These are phyloP conservation scores for Solidago caesia DNA, from an alignment of 129 eudicot species.

Conservation along the genomic window DNA sequence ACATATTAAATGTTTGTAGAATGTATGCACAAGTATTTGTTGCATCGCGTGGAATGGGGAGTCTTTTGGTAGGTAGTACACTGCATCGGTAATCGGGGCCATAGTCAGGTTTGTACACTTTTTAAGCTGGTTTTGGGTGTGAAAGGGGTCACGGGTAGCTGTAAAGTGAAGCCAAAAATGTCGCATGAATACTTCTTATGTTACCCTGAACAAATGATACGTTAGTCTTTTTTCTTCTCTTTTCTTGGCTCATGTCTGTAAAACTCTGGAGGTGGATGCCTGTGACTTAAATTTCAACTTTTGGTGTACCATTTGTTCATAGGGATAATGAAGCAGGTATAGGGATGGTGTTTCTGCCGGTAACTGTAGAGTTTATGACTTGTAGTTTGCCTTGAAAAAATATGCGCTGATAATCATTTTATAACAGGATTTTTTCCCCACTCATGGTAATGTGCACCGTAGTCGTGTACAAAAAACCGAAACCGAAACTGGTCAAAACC, in stretches of 20 bases:
- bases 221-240: not conserved
- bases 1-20: not conserved
- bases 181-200: not conserved
- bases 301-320: conserved; percentile 9
- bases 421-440: not conserved
- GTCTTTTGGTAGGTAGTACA: conserved; percentile 26
- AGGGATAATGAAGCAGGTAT: conserved; percentile 3
- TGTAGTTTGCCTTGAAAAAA: not conserved
- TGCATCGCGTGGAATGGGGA: conserved; percentile 2
- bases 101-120: conserved; percentile 12
- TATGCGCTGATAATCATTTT: not conserved
- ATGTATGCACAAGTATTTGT: conserved; percentile 14
- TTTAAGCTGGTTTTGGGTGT: conserved; percentile 8
- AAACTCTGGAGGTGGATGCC: conserved; percentile 7
- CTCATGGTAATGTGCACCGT: too few species aligned
- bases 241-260: not conserved
- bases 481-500: too few species aligned
- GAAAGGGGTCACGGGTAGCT: not conserved
- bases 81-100: not conserved
- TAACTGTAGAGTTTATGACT: not conserved
- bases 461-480: too few species aligned
- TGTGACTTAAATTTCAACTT: not conserved
- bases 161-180: conserved; percentile 17
- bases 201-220: not conserved
- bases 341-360: not conserved